Evolutionary conservation across 495 filamentous ascomycete genomes (phyloP).

Genomic region (Alectoria sarmentosa): DNA sequence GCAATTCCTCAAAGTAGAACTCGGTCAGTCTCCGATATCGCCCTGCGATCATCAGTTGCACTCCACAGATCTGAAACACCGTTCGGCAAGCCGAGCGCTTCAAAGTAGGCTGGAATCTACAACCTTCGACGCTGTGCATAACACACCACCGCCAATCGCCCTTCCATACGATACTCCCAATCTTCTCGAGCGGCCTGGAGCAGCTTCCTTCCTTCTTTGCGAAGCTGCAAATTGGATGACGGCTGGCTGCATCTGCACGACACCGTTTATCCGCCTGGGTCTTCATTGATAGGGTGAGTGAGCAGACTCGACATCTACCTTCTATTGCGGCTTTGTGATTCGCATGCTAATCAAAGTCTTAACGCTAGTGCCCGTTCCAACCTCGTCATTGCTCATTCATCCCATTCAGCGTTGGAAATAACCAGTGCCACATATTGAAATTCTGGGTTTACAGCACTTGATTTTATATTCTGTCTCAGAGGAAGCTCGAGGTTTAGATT

Average conservation of each 20-base stretch:
- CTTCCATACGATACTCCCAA: background rate
- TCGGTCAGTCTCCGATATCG: background rate
- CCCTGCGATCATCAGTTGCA: background rate
- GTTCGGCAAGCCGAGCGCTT: slow-evolving; percentile 3
- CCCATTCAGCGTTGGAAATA: background rate
- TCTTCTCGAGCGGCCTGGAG: slow-evolving; percentile 13
- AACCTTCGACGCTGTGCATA: background rate
- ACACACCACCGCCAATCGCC: background rate
- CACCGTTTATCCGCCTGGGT: slow-evolving; percentile 21
- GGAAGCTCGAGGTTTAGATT: background rate
- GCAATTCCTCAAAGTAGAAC: background rate
- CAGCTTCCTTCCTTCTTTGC: slow-evolving; percentile 13
- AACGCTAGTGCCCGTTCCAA: slow-evolving; percentile 7
- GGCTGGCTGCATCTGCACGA: slow-evolving; percentile 24
- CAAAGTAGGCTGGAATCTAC: background rate
- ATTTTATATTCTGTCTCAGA: background rate
- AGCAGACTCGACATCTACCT: slow-evolving; percentile 14
- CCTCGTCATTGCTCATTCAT: background rate
- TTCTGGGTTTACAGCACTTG: background rate
- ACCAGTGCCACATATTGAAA: background rate
- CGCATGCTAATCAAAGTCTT: slow-evolving; percentile 16
- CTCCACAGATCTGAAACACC: background rate
- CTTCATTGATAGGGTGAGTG: slow-evolving; percentile 18
- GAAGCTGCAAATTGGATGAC: slow-evolving; percentile 15
- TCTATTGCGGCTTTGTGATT: slow-evolving; percentile 13